Conservation (phyloP, 2,329 filamentous ascomycete genomes). For the Verticillium zaregamsianum region DNA sequence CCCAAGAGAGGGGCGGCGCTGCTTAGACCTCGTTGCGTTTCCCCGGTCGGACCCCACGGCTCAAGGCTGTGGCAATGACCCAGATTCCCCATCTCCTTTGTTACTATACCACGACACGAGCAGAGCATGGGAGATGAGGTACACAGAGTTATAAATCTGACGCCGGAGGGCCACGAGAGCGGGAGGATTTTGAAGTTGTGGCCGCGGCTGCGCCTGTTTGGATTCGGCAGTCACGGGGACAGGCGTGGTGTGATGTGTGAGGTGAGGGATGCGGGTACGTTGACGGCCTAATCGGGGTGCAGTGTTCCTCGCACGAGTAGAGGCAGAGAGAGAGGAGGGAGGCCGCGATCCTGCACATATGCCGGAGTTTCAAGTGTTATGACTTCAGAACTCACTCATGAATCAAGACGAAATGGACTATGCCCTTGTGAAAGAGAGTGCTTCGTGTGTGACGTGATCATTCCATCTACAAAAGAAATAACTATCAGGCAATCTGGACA, state of each 20-base stretch:
- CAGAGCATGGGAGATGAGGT: not conserved
- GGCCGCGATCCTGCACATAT: slow-evolving; percentile 6
- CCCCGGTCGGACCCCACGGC: not conserved
- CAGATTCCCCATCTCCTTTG: not conserved
- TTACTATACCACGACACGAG: not conserved
- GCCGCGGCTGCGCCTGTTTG: not conserved
- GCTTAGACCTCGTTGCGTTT: not conserved
- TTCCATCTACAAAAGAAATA: not conserved
- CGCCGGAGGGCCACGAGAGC: not conserved
- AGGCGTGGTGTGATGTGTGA: not conserved
- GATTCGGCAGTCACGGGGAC: not conserved
- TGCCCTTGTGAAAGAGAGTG: not conserved
- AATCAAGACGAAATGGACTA: slow-evolving; percentile 22
- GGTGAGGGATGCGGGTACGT: not conserved
- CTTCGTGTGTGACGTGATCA: not conserved
- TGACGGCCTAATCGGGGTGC: not conserved
- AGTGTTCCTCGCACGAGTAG: not conserved
- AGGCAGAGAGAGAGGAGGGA: not conserved
- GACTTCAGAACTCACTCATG: slow-evolving; percentile 22
- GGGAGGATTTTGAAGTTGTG: not conserved
- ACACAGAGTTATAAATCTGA: not conserved
- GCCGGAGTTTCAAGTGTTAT: slow-evolving; percentile 16
- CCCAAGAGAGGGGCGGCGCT: not conserved
- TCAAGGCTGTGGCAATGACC: not conserved
- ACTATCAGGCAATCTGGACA: too few relatives aligned